A percentile compares a stretch with the other conserved stretches of the same genome.
These are phyloP conservation scores for Xylaria bambusicola DNA, from an alignment of 495 filamentous ascomycete species.

Conservation along the genomic window DNA sequence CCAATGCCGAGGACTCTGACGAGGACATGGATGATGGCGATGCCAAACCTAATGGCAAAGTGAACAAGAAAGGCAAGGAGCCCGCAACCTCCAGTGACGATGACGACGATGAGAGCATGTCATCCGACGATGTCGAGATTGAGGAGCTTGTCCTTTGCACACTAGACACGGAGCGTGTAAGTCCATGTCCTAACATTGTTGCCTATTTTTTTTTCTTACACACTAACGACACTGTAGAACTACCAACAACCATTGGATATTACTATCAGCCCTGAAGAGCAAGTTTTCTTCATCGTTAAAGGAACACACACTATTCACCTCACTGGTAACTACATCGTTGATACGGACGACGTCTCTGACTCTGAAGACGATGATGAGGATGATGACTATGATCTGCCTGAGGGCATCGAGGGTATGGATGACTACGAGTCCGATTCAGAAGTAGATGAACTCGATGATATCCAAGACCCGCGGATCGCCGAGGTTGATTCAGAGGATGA, in stretches of 20 bases:
- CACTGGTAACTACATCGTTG: constrained; percentile 88
- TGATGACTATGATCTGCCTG: constrained; percentile 77
- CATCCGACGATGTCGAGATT: constrained; percentile 44
- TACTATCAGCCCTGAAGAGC: constrained; percentile 80
- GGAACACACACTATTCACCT: constrained; percentile 89
- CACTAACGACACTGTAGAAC: constrained; percentile 59
- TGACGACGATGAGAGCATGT: constrained; percentile 65
- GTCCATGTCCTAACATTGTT: constrained; percentile 13
- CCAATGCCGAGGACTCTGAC: constrained; percentile 54
- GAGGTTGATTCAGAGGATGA: constrained; percentile 80
- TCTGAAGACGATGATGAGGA: constrained; percentile 68
- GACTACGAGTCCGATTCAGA: constrained; percentile 64
- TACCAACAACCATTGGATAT: constrained; percentile 96
- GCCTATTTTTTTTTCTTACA: background rate
- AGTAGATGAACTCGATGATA: constrained; percentile 82
- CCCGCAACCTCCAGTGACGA: constrained; percentile 68
- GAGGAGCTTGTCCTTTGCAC: constrained; percentile 94
- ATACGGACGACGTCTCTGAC: constrained; percentile 56
- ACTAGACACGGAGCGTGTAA: constrained; percentile 70
- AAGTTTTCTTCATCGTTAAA: constrained; percentile 84
- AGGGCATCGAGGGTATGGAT: constrained; percentile 49
- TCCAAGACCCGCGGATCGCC: constrained; percentile 75
- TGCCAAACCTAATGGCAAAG: constrained; percentile 57
- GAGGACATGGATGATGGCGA: constrained; percentile 63
- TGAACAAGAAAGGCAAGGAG: constrained; percentile 75